Percentiles rank a stretch among this genome's conserved stretches.
Evolutionary conservation across 805 yeast genomes (phyloP).

Genomic region (Nakazawaea wickerhamii): DNA sequence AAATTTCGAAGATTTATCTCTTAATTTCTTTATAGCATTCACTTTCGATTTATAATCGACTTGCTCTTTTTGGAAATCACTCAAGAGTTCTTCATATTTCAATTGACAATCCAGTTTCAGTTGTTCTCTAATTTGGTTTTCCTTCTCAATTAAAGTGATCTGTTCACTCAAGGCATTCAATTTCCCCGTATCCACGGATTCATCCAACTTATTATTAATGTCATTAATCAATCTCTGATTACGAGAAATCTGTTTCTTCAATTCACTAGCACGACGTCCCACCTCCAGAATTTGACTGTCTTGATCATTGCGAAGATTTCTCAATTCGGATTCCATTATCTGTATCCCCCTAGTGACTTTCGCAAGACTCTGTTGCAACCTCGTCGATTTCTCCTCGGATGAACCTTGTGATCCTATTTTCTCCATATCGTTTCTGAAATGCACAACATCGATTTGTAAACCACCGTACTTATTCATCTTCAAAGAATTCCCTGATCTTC

Average conservation of each 20-base stretch:
- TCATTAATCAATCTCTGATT: conserved; percentile 22
- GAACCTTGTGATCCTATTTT: conserved; percentile 11
- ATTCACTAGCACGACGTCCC: conserved; percentile 17
- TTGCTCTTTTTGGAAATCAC: neutral
- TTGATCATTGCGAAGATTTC: conserved; percentile 13
- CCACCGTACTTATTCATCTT: conserved; percentile 36
- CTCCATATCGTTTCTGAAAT: conserved; percentile 23
- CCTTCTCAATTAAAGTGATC: conserved; percentile 25
- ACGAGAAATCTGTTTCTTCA: conserved; percentile 16
- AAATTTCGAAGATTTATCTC: conserved; percentile 22
- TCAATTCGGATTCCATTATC: conserved; percentile 3
- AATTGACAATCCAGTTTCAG: conserved; percentile 14
- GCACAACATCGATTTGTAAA: conserved; percentile 49
- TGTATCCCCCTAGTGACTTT: conserved; percentile 16
- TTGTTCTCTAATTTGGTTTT: conserved; percentile 23
- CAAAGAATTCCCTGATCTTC: conserved; percentile 39
- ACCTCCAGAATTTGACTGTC: conserved; percentile 17
- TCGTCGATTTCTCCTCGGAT: conserved; percentile 11
- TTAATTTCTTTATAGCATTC: conserved; percentile 12
- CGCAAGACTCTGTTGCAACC: conserved; percentile 16
- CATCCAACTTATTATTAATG: conserved; percentile 34
- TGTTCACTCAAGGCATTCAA: conserved; percentile 29
- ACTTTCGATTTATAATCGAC: conserved; percentile 14
- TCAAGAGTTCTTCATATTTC: neutral
- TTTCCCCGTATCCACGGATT: conserved; percentile 38